Evolutionary conservation across 108 stramenopile species (phyloP).

Genomic region (Fistulifera pelliculosa): DNA sequence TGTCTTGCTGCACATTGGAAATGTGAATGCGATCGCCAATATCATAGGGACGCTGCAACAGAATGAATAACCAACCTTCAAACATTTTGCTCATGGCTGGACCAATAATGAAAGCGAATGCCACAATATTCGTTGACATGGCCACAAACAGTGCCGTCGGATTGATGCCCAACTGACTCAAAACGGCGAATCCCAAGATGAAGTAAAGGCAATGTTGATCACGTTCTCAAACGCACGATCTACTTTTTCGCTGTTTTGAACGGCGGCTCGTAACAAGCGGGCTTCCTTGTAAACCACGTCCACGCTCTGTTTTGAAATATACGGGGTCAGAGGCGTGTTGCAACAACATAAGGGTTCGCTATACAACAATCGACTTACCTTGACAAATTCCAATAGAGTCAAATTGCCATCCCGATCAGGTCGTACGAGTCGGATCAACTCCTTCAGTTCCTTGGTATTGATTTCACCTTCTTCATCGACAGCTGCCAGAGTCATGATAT

Average conservation of each 20-base stretch:
- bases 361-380: too few relatives aligned
- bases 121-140: conserved; percentile 38
- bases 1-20: conserved; percentile 13
- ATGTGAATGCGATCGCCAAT: conserved; percentile 62
- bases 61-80: conserved; percentile 31
- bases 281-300: conserved; percentile 56
- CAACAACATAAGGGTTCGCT: conserved; percentile 15
- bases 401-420: conserved; percentile 53
- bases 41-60: conserved; percentile 50
- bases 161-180: conserved; percentile 13
- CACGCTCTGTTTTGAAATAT: conserved; percentile 22
- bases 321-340: not conserved
- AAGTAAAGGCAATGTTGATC: conserved; percentile 44
- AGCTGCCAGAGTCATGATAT: not conserved
- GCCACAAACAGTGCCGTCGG: conserved; percentile 24
- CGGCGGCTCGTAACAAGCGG: conserved; percentile 30
- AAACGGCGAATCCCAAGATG: conserved; percentile 14
- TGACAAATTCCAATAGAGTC: conserved; percentile 27
- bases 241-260: conserved; percentile 33
- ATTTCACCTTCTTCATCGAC: conserved; percentile 5
- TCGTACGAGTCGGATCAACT: conserved; percentile 45
- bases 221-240: conserved; percentile 47
- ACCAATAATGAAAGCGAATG: conserved; percentile 52
- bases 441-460: conserved; percentile 6
- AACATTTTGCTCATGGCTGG: conserved; percentile 16